Evolutionary conservation across 148 eudicot genomes (phyloP).

Genomic region (Rhododendron williamsianum): DNA sequence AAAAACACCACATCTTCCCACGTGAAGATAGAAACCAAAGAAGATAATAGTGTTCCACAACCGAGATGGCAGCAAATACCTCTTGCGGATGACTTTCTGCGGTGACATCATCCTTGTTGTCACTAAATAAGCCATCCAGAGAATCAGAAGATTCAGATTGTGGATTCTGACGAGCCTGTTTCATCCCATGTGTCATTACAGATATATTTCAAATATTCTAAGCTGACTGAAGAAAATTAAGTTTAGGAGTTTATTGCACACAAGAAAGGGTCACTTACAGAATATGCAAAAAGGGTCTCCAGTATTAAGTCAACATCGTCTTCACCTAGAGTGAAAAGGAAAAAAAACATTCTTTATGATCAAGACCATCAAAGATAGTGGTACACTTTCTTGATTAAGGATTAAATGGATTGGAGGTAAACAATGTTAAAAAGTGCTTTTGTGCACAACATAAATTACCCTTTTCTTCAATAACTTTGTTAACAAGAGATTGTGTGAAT

Average conservation of each 20-base stretch:
- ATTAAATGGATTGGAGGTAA: background rate
- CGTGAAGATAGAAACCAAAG: background rate
- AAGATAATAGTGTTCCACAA: constrained; percentile 5
- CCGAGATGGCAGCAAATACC: constrained; percentile 26
- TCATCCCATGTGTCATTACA: background rate
- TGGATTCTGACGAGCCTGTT: constrained; percentile 33
- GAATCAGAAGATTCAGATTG: constrained; percentile 42
- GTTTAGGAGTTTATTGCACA: background rate
- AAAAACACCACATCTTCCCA: background rate
- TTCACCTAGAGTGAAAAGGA: constrained; percentile 50
- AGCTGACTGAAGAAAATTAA: background rate
- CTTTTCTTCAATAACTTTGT: constrained; percentile 62
- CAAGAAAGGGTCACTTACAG: constrained; percentile 48
- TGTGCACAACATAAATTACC: constrained; percentile 28
- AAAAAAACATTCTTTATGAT: background rate
- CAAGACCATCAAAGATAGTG: background rate
- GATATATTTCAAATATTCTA: background rate
- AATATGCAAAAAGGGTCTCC: constrained; percentile 70
- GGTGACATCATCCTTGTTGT: constrained; percentile 17
- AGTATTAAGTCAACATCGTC: constrained; percentile 56
- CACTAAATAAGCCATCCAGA: constrained; percentile 24
- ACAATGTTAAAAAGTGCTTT: background rate
- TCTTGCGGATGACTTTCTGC: constrained; percentile 25
- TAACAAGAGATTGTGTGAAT: constrained; percentile 63
- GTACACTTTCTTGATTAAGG: constrained; percentile 2